Conservation (phyloP, 169 alveolate species). For the Cryptosporidium meleagridis region DNA sequence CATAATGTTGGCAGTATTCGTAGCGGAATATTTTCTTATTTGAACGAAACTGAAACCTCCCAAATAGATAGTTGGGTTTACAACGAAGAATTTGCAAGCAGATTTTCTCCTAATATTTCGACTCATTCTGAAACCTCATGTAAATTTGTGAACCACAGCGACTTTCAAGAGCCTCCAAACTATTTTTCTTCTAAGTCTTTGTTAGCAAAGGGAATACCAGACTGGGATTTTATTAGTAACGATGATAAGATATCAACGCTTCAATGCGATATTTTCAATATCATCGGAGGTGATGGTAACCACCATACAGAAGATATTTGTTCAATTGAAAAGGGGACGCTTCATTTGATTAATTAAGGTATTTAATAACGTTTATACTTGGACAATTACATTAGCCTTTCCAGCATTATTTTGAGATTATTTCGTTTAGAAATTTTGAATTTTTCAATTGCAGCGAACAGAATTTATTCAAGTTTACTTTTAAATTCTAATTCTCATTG, state of each 20-base stretch:
- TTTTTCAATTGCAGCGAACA: slow-evolving; percentile 18
- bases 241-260: slow-evolving; percentile 45
- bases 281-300: slow-evolving; percentile 38
- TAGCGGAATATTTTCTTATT: slow-evolving; percentile 47
- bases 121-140: slow-evolving; percentile 1
- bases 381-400: not conserved
- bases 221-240: slow-evolving; percentile 34
- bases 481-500: slow-evolving; percentile 8
- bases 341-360: slow-evolving; percentile 38
- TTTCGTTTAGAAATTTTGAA: slow-evolving; percentile 7
- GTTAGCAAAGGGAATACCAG: slow-evolving; percentile 37
- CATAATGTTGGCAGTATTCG: slow-evolving; percentile 12
- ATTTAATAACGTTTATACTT: not conserved
- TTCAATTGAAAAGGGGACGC: slow-evolving; percentile 63
- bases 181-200: slow-evolving; percentile 49
- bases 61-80: slow-evolving; percentile 44
- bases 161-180: slow-evolving; percentile 67
- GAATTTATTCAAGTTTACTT: slow-evolving; percentile 7
- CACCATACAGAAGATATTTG: slow-evolving; percentile 4
- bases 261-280: slow-evolving; percentile 56
- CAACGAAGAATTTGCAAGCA: slow-evolving; percentile 26
- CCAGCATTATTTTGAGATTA: slow-evolving; percentile 1
- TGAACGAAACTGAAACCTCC: slow-evolving; percentile 36
- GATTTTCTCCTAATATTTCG: slow-evolving; percentile 44
- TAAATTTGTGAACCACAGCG: slow-evolving; percentile 25